phyloP scores from a whole-genome alignment of 495 filamentous ascomycete genomes.

The Aspergillus coremiiformis region DNA sequence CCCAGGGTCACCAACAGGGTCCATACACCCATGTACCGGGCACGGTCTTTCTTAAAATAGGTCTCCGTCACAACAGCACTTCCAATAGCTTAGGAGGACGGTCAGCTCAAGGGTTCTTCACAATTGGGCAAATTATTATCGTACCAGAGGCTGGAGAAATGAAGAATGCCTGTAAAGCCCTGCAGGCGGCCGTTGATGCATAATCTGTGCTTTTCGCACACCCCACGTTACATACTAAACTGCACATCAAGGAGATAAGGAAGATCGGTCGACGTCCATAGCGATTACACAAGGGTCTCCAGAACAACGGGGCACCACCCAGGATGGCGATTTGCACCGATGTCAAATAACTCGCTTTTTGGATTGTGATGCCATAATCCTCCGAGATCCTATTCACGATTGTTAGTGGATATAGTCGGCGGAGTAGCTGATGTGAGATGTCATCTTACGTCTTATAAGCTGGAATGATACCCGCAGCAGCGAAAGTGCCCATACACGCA shows the following conservation, averaged over 20 bases:
- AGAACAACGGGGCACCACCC: conserved; percentile 43
- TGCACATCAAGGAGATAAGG: conserved; percentile 39
- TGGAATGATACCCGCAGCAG: conserved; percentile 45
- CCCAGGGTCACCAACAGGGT: conserved; percentile 45
- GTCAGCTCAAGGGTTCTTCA: not conserved
- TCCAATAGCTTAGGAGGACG: conserved; percentile 27
- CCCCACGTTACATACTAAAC: conserved; percentile 39
- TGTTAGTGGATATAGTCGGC: not conserved
- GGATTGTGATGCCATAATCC: conserved; percentile 34
- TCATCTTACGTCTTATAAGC: conserved; percentile 27
- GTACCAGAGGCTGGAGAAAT: conserved; percentile 43
- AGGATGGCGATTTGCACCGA: conserved; percentile 44
- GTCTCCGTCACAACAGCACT: conserved; percentile 47
- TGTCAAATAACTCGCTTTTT: conserved; percentile 42
- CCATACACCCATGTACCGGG: conserved; percentile 48
- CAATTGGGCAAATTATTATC: not conserved
- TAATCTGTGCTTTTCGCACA: conserved; percentile 39
- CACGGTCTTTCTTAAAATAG: conserved; percentile 44
- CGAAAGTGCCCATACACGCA: conserved; percentile 51
- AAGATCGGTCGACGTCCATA: conserved; percentile 50
- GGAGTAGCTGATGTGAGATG: not conserved
- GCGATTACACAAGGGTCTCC: conserved; percentile 51
- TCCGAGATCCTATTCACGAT: conserved; percentile 28
- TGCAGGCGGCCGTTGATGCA: conserved; percentile 33
- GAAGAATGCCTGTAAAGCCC: conserved; percentile 32